Base-by-base conservation (phyloP, 805 yeast species). In the Ogataea pignaliae region DNA sequence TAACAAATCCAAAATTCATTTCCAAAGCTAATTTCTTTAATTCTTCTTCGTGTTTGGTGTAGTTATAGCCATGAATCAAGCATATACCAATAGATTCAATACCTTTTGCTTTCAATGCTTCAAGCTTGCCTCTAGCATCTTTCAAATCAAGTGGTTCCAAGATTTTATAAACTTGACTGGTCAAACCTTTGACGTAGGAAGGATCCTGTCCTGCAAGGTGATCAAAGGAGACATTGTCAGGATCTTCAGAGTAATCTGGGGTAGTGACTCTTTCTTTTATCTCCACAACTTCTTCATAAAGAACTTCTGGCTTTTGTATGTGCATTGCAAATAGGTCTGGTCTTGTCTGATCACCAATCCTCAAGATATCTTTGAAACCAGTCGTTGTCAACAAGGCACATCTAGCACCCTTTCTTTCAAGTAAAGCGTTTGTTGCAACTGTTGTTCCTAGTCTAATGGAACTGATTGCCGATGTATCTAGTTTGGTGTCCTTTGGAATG, bases 401-500 rank as follows among this genome's bases (percentile, higher is more conserved):
- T 31, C 80, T 69, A 44, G 89, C 95, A 41, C 98, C 98, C 59
- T 89, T 89, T 50, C 98, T 75, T 59, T 91, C 98, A 47, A 91
- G 71, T 31, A 93, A 73, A 1, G 98, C 97, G 66, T 91, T 91
- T 8, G 98, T 91, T 1, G 98, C 98, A 11, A 89, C 93, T 0
- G 97, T 90, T 3, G 97, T 89, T 3, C 97, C 97, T 85, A 90
- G 83, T 44, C 96, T 72, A 39, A 89, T 78, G 36, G 82, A 76
- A 42, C 78, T 79, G 33, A 88, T 85, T 3, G 66, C 64, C 3
- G 80, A 72, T 1, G 87, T 73, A 46, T 83, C 88, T 46, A 89
- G 64, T 3, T 78, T 80, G 31, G 63, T 62, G 9, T 77, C 77
- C 40, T 86, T 71, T 3, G 89, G 83, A 40, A 85, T 85, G 9